These are phyloP conservation scores for Citrullus mucosospermus DNA, from an alignment of 306 rosid genomes.

Conservation along the genomic window DNA sequence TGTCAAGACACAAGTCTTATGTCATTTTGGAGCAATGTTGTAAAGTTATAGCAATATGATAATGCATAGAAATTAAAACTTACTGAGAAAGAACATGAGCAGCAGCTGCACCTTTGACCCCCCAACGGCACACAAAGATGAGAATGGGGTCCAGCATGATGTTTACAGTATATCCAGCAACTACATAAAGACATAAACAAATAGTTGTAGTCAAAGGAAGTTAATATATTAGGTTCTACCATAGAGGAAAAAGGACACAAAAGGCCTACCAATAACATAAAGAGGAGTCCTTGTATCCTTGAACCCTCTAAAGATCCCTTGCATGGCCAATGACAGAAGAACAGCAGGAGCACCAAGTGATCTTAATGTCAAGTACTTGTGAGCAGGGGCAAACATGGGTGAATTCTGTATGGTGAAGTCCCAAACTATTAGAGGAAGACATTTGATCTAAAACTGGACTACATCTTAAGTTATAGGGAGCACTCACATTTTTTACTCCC, in stretches of 20 bases:
- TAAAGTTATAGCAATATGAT: not conserved
- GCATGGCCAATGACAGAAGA: slow-evolving; percentile 98
- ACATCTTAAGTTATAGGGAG: not conserved
- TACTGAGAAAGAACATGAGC: slow-evolving; percentile 94
- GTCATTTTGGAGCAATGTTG: not conserved
- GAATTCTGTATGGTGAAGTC: slow-evolving; percentile 36
- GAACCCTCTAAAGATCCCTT: slow-evolving; percentile 91
- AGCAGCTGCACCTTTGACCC: slow-evolving; percentile 86
- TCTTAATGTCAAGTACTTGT: slow-evolving; percentile 64
- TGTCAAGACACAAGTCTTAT: not conserved
- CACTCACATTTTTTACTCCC: slow-evolving; percentile 76
- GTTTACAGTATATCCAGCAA: slow-evolving; percentile 54
- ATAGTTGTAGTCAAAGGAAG: not conserved
- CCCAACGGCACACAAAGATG: slow-evolving; percentile 57
- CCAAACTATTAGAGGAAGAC: not conserved
- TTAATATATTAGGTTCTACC: not conserved
- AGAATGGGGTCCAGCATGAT: slow-evolving; percentile 68
- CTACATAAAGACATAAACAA: slow-evolving; percentile 19
- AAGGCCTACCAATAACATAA: slow-evolving; percentile 60
- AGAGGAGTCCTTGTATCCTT: slow-evolving; percentile 94
- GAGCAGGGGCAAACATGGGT: slow-evolving; percentile 66
- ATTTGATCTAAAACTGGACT: not conserved
- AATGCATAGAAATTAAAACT: slow-evolving; percentile 15
- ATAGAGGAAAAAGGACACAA: not conserved
- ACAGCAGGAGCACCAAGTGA: slow-evolving; percentile 96